A percentile compares a stretch with the other conserved stretches of the same genome.
phyloP scores from a whole-genome alignment of 2,329 filamentous ascomycete species.

The Ciborinia camelliae region DNA sequence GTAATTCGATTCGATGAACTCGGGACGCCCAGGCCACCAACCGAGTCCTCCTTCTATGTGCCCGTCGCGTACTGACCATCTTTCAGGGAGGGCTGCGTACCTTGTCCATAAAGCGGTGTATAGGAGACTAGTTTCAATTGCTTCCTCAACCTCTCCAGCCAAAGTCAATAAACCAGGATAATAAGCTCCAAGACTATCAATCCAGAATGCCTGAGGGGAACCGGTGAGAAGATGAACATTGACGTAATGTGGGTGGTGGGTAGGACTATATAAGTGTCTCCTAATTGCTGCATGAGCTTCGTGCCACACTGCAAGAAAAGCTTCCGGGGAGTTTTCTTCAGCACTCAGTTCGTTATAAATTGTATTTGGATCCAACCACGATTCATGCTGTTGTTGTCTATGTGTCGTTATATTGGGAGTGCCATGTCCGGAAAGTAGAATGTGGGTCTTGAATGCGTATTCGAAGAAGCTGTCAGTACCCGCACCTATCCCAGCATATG shows the following conservation, averaged over 20 bases:
- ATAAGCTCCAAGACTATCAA: conserved; percentile 92
- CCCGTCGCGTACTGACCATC: conserved; percentile 84
- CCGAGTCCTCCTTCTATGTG: conserved; percentile 81
- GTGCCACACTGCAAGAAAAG: conserved; percentile 80
- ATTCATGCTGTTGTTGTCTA: conserved; percentile 22
- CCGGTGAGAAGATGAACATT: conserved; percentile 87
- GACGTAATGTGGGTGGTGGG: conserved; percentile 87
- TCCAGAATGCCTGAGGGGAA: conserved; percentile 86
- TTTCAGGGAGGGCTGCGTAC: conserved; percentile 88
- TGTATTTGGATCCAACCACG: conserved; percentile 61
- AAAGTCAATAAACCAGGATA: conserved; percentile 86
- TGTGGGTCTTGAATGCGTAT: conserved; percentile 92
- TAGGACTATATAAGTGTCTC: conserved; percentile 80
- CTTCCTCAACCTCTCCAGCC: conserved; percentile 86
- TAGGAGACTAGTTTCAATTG: conserved; percentile 82
- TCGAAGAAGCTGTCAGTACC: conserved; percentile 99
- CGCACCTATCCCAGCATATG: conserved; percentile 90
- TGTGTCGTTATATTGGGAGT: conserved; percentile 48
- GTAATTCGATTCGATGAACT: conserved; percentile 96
- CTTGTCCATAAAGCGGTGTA: conserved; percentile 93
- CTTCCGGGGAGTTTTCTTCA: conserved; percentile 67
- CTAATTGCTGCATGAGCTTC: conserved; percentile 84
- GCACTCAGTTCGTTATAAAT: conserved; percentile 57
- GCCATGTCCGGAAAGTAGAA: conserved; percentile 76
- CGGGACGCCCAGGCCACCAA: conserved; percentile 94